Base-by-base conservation (phyloP, 306 rosid species). In the Amphicarpaea edgeworthii region DNA sequence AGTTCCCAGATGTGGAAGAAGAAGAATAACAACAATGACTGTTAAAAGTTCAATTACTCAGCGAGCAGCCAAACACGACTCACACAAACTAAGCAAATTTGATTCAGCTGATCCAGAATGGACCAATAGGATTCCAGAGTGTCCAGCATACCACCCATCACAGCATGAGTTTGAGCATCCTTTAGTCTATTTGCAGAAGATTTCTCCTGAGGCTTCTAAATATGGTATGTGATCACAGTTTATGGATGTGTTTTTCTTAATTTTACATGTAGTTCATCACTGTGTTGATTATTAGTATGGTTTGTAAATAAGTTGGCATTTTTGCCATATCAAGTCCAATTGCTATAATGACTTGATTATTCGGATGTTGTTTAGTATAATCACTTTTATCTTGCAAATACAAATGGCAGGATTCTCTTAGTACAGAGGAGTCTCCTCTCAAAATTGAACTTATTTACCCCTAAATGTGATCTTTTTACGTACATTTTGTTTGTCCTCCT, bases 121-220 rank as follows among this genome's bases (percentile, higher is more conserved):
- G 88, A 76, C 68, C 17, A 59, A 71, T 41, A 58, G 24, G 55
- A 79, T 82, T 62, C 77, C 68, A 17, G 70, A 58, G 10, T 85
- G 88, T 71, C 88, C 86, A 0, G 43, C 61, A 1, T 85, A 70
- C 26, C 41, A 17, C 20, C 88, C 88, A 79, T 74, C 88, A 46
- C 60, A 82, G 12, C 63, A 75, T 4, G 84, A 75, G 51, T 85
- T 79, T 51, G 82, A 79, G 61, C 70, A 85, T 55, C 86, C 86
- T 32, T 42, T 79, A 2, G 28, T 53, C 65, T 85, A 75, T 79
- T 71, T 85, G 2, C 88, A 82, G 69, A 82, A 79, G 40, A 79
- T 77, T 30, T 69, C 69, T 45, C 69, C 41, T 15, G 70, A 77
- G 28, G 81, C 81, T 68, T 77, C 81, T 28, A 75, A 79, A 75